phyloP scores from a whole-genome alignment of 805 yeast genomes.

The Grigorovia yakushimaensis region DNA sequence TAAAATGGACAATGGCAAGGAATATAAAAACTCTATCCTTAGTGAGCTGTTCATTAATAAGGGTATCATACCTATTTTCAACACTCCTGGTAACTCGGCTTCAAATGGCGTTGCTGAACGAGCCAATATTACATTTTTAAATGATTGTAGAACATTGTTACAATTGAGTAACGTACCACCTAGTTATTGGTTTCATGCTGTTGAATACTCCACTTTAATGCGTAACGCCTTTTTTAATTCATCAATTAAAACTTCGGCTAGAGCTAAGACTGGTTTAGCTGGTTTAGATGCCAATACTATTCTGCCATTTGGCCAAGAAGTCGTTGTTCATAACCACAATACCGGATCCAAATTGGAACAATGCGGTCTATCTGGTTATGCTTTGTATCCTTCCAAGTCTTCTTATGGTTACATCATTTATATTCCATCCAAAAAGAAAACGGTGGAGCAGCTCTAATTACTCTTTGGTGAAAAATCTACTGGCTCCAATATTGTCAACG shows the following conservation, averaged over 20 bases:
- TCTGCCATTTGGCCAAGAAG: conserved; percentile 8
- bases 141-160: too few species aligned
- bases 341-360: background rate
- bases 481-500: too few species aligned
- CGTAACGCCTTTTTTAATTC: conserved; percentile 4
- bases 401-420: too few species aligned
- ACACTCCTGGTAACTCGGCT: conserved; percentile 6
- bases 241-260: background rate
- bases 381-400: conserved; percentile 4
- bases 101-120: conserved; percentile 10
- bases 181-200: conserved; percentile 8
- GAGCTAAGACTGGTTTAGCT: conserved; percentile 1
- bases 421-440: background rate
- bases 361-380: conserved; percentile 2
- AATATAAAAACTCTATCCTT: conserved; percentile 4
- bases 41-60: background rate
- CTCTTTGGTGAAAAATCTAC: too few species aligned
- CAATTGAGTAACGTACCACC: conserved; percentile 3
- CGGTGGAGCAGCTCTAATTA: too few species aligned
- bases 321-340: conserved; percentile 3
- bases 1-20: conserved; percentile 8
- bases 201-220: conserved; percentile 5
- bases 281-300: conserved; percentile 4
- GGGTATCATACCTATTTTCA: conserved; percentile 7
- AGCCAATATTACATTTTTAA: conserved; percentile 5